A percentile compares a stretch with the other conserved stretches of the same genome.
Conservation (phyloP, 495 filamentous ascomycete species). For the Podospora sp. region DNA sequence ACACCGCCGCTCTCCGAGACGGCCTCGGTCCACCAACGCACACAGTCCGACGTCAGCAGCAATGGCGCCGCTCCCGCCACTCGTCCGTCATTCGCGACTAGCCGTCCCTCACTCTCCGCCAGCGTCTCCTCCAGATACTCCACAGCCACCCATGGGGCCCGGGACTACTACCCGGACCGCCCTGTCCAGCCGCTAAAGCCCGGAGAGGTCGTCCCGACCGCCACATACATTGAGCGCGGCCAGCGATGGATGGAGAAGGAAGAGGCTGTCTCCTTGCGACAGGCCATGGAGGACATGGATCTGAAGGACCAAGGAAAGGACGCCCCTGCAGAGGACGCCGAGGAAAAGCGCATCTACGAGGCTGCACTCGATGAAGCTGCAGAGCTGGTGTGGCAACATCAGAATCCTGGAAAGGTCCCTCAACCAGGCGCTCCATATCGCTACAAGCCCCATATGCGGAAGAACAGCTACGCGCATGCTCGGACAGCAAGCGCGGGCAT, state of each 20-base stretch:
- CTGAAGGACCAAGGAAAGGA: slow-evolving; percentile 35
- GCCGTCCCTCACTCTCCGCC: slow-evolving; percentile 38
- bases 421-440: slow-evolving; percentile 64
- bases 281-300: slow-evolving; percentile 77
- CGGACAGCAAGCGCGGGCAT: slow-evolving; percentile 61
- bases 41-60: slow-evolving; percentile 35
- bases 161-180: slow-evolving; percentile 49
- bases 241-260: slow-evolving; percentile 86
- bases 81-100: slow-evolving; percentile 22
- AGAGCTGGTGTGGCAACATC: slow-evolving; percentile 83
- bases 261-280: slow-evolving; percentile 73
- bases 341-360: slow-evolving; percentile 68
- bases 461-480: slow-evolving; percentile 63
- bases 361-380: slow-evolving; percentile 85
- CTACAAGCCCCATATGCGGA: slow-evolving; percentile 63
- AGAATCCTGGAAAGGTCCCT: slow-evolving; percentile 60
- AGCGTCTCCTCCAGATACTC: slow-evolving; percentile 49
- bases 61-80: not conserved
- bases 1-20: slow-evolving; percentile 47
- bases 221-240: slow-evolving; percentile 76
- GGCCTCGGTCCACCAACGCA: slow-evolving; percentile 37
- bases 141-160: slow-evolving; percentile 35
- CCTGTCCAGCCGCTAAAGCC: slow-evolving; percentile 47
- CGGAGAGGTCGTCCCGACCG: slow-evolving; percentile 56
- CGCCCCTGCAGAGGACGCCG: slow-evolving; percentile 43